Evolutionary conservation across 805 yeast genomes (phyloP), one percentile per base, ranked within the genome.

Genomic region (Sporopachydermia lactativora): DNA sequence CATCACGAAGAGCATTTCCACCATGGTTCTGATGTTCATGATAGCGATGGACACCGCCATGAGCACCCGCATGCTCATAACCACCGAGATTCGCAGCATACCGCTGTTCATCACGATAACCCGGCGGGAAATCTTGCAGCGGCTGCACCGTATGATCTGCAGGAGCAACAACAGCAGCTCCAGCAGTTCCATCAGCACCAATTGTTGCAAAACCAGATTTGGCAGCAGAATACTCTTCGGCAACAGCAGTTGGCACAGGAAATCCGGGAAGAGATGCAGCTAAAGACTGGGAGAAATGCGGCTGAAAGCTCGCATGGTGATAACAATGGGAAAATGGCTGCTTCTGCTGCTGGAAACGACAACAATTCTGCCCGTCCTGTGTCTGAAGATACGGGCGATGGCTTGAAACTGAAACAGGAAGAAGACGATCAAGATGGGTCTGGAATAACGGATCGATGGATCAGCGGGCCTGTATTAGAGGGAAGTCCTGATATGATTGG

Each of bases 391-490:
- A 38, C 14, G 8, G n/a, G n/a, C n/a, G n/a, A n/a, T n/a, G n/a
- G n/a, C n/a, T n/a, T n/a, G n/a, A n/a, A n/a, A n/a, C n/a, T n/a
- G n/a, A 16, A 17, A 35, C 39, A 15, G 40, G 41, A 48, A 28
- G 50, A 46, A 15, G 45, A 39, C 18, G 41, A 35, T 19, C 49
- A 39, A 6, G 44, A 45, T 31, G 46, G 42, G n/a, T 42, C 39
- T 19, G 47, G 46, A 34, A 52, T 48, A 17, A 45, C 47, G 19
- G 40, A 41, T 17, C 39, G 35, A 16, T 45, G 47, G 16, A 47
- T 46, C 11, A 38, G 38, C 15, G 18, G n/a, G n/a, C n/a, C 31
- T 8, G 31, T 24, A 24, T n/a, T 24, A 24, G 31, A 11, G 5
- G 31, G n/a, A 8, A n/a, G 13, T 24, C 13, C 8, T 8, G 31